phyloP scores from a whole-genome alignment of 2,329 filamentous ascomycete genomes.

The Sporothrix inflata region DNA sequence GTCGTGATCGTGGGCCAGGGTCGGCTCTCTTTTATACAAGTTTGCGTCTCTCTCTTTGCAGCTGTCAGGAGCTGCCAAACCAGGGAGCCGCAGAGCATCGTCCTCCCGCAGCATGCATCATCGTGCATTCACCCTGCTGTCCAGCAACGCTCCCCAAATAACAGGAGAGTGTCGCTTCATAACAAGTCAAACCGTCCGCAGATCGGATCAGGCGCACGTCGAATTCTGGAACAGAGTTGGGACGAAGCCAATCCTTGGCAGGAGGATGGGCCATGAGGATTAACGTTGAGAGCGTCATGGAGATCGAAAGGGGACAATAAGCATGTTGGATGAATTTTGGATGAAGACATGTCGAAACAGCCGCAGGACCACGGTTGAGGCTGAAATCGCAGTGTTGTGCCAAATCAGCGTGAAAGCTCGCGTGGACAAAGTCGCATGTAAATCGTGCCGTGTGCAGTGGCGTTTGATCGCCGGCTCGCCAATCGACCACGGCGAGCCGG shows the following conservation, averaged over 20 bases:
- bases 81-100: slow-evolving; percentile 7
- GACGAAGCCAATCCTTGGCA: slow-evolving; percentile 33
- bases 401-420: not conserved
- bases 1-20: not conserved
- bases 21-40: not conserved
- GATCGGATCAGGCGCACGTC: slow-evolving; percentile 30
- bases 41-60: not conserved
- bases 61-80: not conserved
- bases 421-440: not conserved
- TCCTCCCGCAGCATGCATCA: not conserved
- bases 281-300: not conserved
- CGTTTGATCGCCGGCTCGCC: slow-evolving; percentile 4
- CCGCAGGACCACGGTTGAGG: not conserved
- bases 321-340: not conserved
- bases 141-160: not conserved
- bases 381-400: not conserved
- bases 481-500: slow-evolving; percentile 1
- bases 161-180: too few relatives aligned
- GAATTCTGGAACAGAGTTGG: slow-evolving; percentile 31
- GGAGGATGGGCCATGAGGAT: not conserved
- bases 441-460: not conserved
- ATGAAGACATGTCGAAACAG: slow-evolving; percentile 6
- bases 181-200: not conserved
- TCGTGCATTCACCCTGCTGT: not conserved
- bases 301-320: not conserved